Evolutionary conservation across 257 asterid species (phyloP).

Genomic region (Mentha longifolia): DNA sequence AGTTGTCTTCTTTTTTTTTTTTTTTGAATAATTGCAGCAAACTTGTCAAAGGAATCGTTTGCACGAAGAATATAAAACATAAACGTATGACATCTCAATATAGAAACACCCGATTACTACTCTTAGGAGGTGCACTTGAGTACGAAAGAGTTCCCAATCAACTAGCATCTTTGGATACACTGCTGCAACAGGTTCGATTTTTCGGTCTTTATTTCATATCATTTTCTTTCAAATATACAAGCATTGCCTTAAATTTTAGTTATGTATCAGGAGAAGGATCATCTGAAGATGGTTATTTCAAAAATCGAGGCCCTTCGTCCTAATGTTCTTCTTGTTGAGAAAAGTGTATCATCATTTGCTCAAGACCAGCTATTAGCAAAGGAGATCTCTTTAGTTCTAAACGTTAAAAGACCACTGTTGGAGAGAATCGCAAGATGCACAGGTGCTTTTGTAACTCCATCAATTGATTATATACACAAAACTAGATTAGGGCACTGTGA

Average conservation of each 20-base stretch:
- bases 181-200: slow-evolving; percentile 70
- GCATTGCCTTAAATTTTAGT: slow-evolving; percentile 12
- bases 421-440: slow-evolving; percentile 88
- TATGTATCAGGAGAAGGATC: slow-evolving; percentile 75
- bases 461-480: slow-evolving; percentile 67
- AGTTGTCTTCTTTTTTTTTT: background rate
- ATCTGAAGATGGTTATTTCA: slow-evolving; percentile 72
- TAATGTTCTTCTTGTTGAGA: slow-evolving; percentile 90
- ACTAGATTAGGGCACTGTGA: slow-evolving; percentile 87
- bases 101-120: slow-evolving; percentile 77
- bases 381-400: slow-evolving; percentile 90
- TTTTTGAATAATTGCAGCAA: slow-evolving; percentile 54
- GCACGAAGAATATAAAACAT: slow-evolving; percentile 96
- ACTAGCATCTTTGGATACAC: slow-evolving; percentile 82
- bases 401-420: slow-evolving; percentile 74
- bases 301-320: slow-evolving; percentile 88
- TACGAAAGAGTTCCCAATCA: slow-evolving; percentile 80
- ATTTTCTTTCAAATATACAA: background rate
- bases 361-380: slow-evolving; percentile 80
- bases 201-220: background rate
- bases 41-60: slow-evolving; percentile 82
- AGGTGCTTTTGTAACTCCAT: slow-evolving; percentile 80
- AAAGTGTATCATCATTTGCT: slow-evolving; percentile 88
- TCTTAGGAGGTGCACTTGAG: slow-evolving; percentile 94
- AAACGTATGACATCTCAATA: slow-evolving; percentile 89